Base-by-base conservation (phyloP, 192 early-diverging fungal species). In the Entrophospora sp. region DNA sequence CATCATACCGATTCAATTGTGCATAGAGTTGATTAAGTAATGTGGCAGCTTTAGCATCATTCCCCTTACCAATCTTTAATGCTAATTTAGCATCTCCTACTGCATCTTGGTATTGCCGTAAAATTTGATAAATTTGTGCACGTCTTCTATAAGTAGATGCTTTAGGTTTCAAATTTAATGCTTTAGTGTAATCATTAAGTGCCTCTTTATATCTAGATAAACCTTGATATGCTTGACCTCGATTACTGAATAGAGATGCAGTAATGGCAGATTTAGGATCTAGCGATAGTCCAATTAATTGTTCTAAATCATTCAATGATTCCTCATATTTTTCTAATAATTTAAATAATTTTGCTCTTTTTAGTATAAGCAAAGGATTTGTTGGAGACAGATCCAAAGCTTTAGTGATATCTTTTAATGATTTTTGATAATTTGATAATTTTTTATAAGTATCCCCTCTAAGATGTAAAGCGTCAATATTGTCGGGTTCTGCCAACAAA, bases 191-290 rank as follows among this genome's bases (percentile, higher is more conserved):
- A 44, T 61, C 59, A 14, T n/a, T 6, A 12, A 42, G n/a, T 44
- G 59, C 59, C 8, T 40, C 59, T 13, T 61, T 44, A 61, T 25
- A 61, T 18, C 42, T 40, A n/a, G 22, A 18, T 30, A 61, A 44
- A 28, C 38, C 42, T 18, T 25, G 37, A 40, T 43, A 61, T 20
- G 43, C 18, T 31, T 36, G 16, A 30, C 59, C 59, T 3, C 59
- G 59, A n/a, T n/a, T n/a, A n/a, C n/a, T n/a, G n/a, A n/a, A n/a
- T n/a, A n/a, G n/a, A 31, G 14, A 24, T 32, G 20, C 22, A 13
- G 43, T 28, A 30, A 44, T 10, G 6, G 20, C 4, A 20, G 25
- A 18, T 43, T 61, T 42, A 1, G 43, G n/a, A 3, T 61, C 40
- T 8, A 25, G 6, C 0, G 8, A 12, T 4, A 14, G 4, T 56